Base-by-base conservation (phyloP, 176 grass and related monocot genomes). In the Canna indica region DNA sequence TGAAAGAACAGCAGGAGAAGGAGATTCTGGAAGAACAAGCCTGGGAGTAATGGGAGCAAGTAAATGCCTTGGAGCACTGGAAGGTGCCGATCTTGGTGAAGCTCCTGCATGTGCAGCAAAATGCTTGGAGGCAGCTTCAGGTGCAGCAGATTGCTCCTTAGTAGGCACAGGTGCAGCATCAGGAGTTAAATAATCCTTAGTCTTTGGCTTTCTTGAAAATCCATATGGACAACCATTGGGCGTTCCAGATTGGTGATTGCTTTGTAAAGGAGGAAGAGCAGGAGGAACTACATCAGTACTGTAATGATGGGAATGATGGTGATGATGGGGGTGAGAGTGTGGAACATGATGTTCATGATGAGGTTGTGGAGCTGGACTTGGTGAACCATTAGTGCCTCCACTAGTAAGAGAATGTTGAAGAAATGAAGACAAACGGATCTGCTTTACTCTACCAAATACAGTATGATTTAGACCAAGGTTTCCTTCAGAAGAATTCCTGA, bases 361-460 rank as follows among this genome's bases (percentile, higher is more conserved):
- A 44, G 88, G 85, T 52, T 79, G 74, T 79, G 80, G 85, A 59
- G 92, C 73, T 59, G 88, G 88, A 84, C 73, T 80, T 64, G 85
- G 85, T 25, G 85, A 80, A 25, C 72, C 63, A 47, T 79, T 76
- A 75, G 80, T 72, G 76, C 69, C 66, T 14, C 64, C 46, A 36
- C 36, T 80, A 52, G 73, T 73, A 41, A 96, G 75, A 71, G 92
- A 96, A 84, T 91, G 81, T 28, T 39, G 82, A 71, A 96, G 85
- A 82, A 87, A 87, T 6, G 88, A 91, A 0, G 85, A 96, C 30
- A 96, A 83, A 47, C 76, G 90, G 70, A 87, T 81, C 81, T 89
- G 88, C 72, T 96, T 91, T 80, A 96, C 92, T 84, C 58, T 81
- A 35, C 88, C 92, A 82, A 96, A 96, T 61, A 90, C 72, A 47